A percentile compares a stretch with the other conserved stretches of the same genome.
These are phyloP conservation scores for Fomitopsis pinicola DNA, from an alignment of 1,284 basidiomycete species.

Conservation along the genomic window DNA sequence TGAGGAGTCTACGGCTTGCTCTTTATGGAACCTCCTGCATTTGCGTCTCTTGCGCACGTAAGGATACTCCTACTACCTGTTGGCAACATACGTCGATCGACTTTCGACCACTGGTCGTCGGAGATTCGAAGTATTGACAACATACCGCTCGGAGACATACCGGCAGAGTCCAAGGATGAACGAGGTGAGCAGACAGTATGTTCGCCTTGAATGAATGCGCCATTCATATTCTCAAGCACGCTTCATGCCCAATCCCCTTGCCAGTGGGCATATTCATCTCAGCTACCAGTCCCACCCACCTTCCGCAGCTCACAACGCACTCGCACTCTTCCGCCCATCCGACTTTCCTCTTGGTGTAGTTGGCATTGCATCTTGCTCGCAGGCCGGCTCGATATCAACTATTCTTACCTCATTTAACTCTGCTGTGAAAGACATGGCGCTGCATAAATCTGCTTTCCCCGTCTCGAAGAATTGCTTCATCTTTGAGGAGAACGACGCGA, in stretches of 20 bases:
- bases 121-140: conserved; percentile 69
- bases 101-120: conserved; percentile 66
- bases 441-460: conserved; percentile 66
- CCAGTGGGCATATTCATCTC: conserved; percentile 71
- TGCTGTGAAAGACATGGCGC: conserved; percentile 57
- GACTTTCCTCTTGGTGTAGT: conserved; percentile 78
- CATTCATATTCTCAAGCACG: conserved; percentile 42
- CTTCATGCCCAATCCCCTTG: conserved; percentile 77
- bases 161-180: conserved; percentile 72
- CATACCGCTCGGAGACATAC: conserved; percentile 75
- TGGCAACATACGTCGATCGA: conserved; percentile 56
- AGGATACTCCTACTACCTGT: conserved; percentile 76
- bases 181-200: conserved; percentile 47
- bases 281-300: conserved; percentile 69
- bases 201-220: not conserved
- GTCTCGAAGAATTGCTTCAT: conserved; percentile 73
- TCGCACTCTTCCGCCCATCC: conserved; percentile 70
- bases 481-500: conserved; percentile 71
- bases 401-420: conserved; percentile 65
- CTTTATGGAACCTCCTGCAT: conserved; percentile 63
- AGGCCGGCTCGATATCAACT: conserved; percentile 51
- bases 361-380: conserved; percentile 67
- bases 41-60: conserved; percentile 76
- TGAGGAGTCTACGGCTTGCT: no score
- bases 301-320: conserved; percentile 49